Evolutionary conservation across 2,329 filamentous ascomycete species (phyloP).

Genomic region (Colletotrichum simmondsii): DNA sequence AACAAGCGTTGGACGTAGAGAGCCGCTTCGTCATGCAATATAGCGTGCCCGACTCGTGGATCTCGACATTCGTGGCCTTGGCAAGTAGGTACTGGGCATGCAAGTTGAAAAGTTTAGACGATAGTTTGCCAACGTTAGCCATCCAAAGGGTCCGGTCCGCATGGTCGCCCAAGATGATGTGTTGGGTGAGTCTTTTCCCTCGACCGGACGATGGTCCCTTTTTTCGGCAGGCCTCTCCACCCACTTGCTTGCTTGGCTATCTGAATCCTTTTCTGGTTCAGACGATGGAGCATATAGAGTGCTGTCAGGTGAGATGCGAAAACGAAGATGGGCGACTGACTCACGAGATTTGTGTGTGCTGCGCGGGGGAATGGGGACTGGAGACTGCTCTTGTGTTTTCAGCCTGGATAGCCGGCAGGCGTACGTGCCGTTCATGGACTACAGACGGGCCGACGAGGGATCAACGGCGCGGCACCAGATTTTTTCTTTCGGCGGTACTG

Average conservation of each 20-base stretch:
- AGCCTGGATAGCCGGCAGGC: not conserved
- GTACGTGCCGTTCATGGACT: not conserved
- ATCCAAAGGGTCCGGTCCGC: not conserved
- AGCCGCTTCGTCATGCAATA: not conserved
- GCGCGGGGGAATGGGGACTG: too few relatives aligned
- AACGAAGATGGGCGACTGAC: conserved; percentile 25
- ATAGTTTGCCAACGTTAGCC: not conserved
- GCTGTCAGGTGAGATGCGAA: conserved; percentile 5
- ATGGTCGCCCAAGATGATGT: not conserved
- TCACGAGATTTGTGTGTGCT: conserved; percentile 1
- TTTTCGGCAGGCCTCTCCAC: not conserved
- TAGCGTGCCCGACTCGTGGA: not conserved
- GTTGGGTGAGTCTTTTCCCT: not conserved
- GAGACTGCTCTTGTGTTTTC: not conserved
- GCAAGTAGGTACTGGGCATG: conserved; percentile 6
- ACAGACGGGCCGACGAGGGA: not conserved
- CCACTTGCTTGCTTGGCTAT: conserved; percentile 6
- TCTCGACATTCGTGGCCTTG: conserved; percentile 5
- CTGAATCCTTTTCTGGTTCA: conserved; percentile 4
- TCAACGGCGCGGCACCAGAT: not conserved
- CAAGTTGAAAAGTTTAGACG: conserved; percentile 16
- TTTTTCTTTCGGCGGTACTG: not conserved
- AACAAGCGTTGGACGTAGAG: not conserved
- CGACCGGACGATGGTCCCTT: conserved; percentile 2
- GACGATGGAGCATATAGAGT: conserved; percentile 23